These are phyloP conservation scores for Tetrastigma voinierianum DNA, from an alignment of 164 flowering plant species.

Conservation along the genomic window DNA sequence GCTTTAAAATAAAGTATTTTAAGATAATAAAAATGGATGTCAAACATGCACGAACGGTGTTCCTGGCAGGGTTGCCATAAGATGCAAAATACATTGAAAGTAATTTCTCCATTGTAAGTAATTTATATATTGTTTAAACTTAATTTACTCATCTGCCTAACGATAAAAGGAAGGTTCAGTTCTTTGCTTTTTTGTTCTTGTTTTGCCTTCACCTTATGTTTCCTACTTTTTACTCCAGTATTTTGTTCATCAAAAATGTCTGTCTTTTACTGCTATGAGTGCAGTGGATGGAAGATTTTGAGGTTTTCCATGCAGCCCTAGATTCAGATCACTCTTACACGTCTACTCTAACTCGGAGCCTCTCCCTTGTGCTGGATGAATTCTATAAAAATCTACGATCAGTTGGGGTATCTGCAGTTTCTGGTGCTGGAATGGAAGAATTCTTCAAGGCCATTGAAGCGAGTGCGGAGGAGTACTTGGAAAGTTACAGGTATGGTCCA, in stretches of 20 bases:
- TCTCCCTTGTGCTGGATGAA: constrained; percentile 81
- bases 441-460: constrained; percentile 83
- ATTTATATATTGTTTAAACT: too few species aligned
- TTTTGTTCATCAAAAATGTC: not conserved
- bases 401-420: constrained; percentile 91
- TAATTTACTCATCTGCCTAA: too few species aligned
- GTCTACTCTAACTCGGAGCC: constrained; percentile 73
- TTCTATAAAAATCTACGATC: constrained; percentile 80
- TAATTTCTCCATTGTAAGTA: too few species aligned
- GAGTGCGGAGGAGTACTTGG: constrained; percentile 93
- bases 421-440: constrained; percentile 86
- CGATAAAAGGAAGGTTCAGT: too few species aligned
- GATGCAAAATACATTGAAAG: too few species aligned
- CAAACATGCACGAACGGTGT: too few species aligned
- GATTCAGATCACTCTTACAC: constrained; percentile 71
- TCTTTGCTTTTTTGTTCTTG: not conserved
- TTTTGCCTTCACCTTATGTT: not conserved
- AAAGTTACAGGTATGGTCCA: constrained; percentile 69
- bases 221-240: not conserved
- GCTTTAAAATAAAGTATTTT: too few species aligned
- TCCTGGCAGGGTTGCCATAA: too few species aligned
- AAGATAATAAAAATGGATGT: too few species aligned
- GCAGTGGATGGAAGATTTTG: constrained; percentile 99
- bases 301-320: constrained; percentile 76
- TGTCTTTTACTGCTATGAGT: constrained; percentile 7